phyloP scores from a whole-genome alignment of 345 rosid genomes.

The rapeseed (Brassica napus) region Da-Ae NC_063442.1:42592001-42592500 shows the following conservation, averaged over 20 bases:
- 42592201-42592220: constrained; percentile 85
- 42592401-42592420: constrained; percentile 75
- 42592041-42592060: constrained; percentile 55
- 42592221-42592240: constrained; percentile 84
- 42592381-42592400: constrained; percentile 65
- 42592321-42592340: constrained; percentile 93
- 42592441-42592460: constrained; percentile 90
- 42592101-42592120: constrained; percentile 88
- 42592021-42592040: constrained; percentile 72
- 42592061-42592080: constrained; percentile 62
- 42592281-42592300: constrained; percentile 92
- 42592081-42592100: constrained; percentile 74
- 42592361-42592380: constrained; percentile 67
- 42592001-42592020: constrained; percentile 75
- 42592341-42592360: constrained; percentile 94
- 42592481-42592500: constrained; percentile 16
- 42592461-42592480: constrained; percentile 53
- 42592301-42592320: constrained; percentile 69
- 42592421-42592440: constrained; percentile 74
- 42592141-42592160: constrained; percentile 81
- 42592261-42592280: constrained; percentile 64
- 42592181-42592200: constrained; percentile 85
- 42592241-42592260: constrained; percentile 81
- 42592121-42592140: constrained; percentile 64
- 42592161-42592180: constrained; percentile 76